Conservation (phyloP, 345 rosid species). For the Atalantia buxifolia region DNA sequence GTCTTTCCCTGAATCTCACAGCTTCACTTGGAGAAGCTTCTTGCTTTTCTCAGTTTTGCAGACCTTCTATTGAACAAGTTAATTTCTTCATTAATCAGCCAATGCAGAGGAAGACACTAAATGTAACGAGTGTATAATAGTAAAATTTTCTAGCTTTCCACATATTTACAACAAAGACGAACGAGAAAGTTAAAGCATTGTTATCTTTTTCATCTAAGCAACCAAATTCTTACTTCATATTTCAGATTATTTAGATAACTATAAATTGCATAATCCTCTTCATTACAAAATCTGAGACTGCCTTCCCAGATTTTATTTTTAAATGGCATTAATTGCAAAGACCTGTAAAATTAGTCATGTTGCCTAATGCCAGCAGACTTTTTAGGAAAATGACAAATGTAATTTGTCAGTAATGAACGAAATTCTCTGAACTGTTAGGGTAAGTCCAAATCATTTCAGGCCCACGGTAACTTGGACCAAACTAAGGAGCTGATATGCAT, state of each 20-base stretch:
- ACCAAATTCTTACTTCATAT: constrained; percentile 14
- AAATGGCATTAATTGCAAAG: constrained; percentile 19
- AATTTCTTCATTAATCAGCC: constrained; percentile 24
- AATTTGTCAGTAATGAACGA: background rate
- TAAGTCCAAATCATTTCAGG: constrained; percentile 8
- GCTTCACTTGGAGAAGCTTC: constrained; percentile 3
- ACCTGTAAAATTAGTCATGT: constrained; percentile 1
- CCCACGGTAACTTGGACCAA: background rate
- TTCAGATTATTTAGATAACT: constrained; percentile 9
- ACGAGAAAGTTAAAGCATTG: constrained; percentile 8
- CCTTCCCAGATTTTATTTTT: constrained; percentile 11
- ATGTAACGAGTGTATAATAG: background rate
- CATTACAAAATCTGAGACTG: constrained; percentile 16
- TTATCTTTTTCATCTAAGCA: constrained; percentile 10
- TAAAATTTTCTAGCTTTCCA: constrained; percentile 23
- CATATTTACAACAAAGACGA: constrained; percentile 10
- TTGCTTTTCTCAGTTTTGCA: constrained; percentile 13
- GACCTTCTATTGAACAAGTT: constrained; percentile 15
- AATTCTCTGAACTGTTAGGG: background rate
- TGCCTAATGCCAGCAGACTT: constrained; percentile 11
- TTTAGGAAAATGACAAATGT: constrained; percentile 4
- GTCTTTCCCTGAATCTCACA: constrained; percentile 12
- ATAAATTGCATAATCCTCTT: constrained; percentile 6
- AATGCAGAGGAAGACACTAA: constrained; percentile 1
- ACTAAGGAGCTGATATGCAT: background rate